Percentiles rank a stretch among this genome's conserved stretches.
These are phyloP conservation scores for Tuber microsphaerosporum DNA, from an alignment of 495 filamentous ascomycete species.

Conservation along the genomic window DNA sequence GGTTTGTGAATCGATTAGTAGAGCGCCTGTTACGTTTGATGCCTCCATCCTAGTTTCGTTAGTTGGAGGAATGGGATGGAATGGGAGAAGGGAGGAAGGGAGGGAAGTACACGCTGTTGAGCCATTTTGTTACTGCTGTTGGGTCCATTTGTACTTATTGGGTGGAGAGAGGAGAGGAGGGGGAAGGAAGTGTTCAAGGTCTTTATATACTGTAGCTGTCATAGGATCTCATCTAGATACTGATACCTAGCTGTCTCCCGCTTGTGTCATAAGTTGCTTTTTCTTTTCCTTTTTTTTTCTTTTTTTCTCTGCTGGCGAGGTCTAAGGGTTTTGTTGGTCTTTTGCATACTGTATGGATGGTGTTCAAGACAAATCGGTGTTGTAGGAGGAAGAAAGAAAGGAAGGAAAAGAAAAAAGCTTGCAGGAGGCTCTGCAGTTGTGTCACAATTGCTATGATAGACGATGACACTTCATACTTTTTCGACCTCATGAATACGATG, in stretches of 20 bases:
- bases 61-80: neutral
- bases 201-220: neutral
- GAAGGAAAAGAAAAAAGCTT: neutral
- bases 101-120: constrained; percentile 28
- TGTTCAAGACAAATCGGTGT: neutral
- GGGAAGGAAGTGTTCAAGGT: neutral
- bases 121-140: constrained; percentile 37
- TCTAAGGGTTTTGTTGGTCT: neutral
- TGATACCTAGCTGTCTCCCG: neutral
- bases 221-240: neutral
- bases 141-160: constrained; percentile 23
- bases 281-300: neutral
- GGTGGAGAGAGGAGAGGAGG: neutral
- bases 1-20: constrained; percentile 36
- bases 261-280: neutral
- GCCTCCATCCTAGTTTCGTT: constrained; percentile 29
- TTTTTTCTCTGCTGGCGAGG: neutral
- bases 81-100: neutral
- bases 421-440: neutral
- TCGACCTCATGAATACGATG: neutral
- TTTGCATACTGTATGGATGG: too few species aligned
- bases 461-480: neutral
- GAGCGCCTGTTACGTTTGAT: constrained; percentile 38
- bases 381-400: neutral
- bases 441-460: neutral